phyloP scores from a whole-genome alignment of 1,284 basidiomycete genomes.

The Tilletiopsis washingtonensis region DNA sequence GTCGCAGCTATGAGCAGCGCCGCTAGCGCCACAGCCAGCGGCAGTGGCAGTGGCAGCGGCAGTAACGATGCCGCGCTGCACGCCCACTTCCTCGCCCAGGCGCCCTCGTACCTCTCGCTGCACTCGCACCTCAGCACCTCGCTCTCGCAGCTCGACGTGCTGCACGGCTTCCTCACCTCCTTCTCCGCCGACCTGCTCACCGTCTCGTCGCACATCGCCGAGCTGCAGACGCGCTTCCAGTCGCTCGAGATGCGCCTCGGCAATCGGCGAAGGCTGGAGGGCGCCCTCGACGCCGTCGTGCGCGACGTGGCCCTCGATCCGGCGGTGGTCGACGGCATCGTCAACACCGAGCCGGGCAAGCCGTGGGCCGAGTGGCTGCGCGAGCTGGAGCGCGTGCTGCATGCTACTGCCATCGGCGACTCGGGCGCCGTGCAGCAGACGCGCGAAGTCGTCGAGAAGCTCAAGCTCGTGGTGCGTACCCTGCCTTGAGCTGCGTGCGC shows the following conservation, averaged over 20 bases:
- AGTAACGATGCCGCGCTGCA: no score
- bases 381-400: slow-evolving; percentile 69
- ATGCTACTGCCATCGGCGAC: no score
- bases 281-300: slow-evolving; percentile 71
- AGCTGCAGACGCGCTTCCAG: slow-evolving; percentile 79
- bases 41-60: no score
- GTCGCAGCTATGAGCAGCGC: no score
- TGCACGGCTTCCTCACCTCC: slow-evolving; percentile 82
- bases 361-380: slow-evolving; percentile 71
- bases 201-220: slow-evolving; percentile 89
- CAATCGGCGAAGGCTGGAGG: slow-evolving; percentile 74
- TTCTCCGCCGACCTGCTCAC: slow-evolving; percentile 88
- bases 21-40: no score
- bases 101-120: slow-evolving; percentile 14
- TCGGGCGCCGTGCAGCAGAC: no score
- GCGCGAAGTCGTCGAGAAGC: no score
- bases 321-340: slow-evolving; percentile 64
- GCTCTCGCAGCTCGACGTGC: slow-evolving; percentile 57
- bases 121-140: slow-evolving; percentile 65
- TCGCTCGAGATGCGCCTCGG: slow-evolving; percentile 79
- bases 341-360: slow-evolving; percentile 63
- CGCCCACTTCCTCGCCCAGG: slow-evolving; percentile 4
- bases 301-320: slow-evolving; percentile 76
- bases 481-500: no score
- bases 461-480: no score